Evolutionary conservation across 2,329 filamentous ascomycete genomes (phyloP).

Genomic region (Aspergillus cejpii): DNA sequence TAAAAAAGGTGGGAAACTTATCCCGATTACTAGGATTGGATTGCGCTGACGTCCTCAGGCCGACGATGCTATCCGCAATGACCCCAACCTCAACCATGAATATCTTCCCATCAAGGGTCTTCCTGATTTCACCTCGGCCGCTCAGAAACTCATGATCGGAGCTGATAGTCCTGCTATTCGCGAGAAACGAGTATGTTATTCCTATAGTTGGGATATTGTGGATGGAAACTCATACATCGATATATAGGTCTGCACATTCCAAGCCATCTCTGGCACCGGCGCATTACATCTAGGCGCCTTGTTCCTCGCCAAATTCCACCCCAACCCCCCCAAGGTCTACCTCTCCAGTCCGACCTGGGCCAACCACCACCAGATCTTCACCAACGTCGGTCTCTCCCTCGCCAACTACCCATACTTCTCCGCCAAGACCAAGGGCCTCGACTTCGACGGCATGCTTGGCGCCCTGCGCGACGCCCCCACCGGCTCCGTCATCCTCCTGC

Average conservation of each 20-base stretch:
- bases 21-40: too few species aligned
- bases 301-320: conserved; percentile 91
- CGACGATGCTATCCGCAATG: conserved; percentile 78
- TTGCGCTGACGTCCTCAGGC: too few species aligned
- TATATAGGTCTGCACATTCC: conserved; percentile 62
- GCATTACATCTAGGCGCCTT: conserved; percentile 88
- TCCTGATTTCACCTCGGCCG: conserved; percentile 75
- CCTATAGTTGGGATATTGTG: conserved; percentile 1
- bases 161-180: conserved; percentile 69
- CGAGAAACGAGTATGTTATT: conserved; percentile 62
- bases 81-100: conserved; percentile 92
- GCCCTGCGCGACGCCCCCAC: conserved; percentile 64
- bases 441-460: conserved; percentile 80
- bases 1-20: conserved; percentile 92
- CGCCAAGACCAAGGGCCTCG: conserved; percentile 78
- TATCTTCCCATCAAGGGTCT: conserved; percentile 95
- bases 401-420: conserved; percentile 92
- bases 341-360: conserved; percentile 95
- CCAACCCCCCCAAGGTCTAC: conserved; percentile 63
- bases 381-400: conserved; percentile 72
- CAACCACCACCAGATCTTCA: conserved; percentile 98
- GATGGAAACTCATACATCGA: background rate
- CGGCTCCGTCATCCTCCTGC: conserved; percentile 79
- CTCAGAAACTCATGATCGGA: conserved; percentile 84
- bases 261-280: conserved; percentile 96